Base-by-base conservation (phyloP, 495 filamentous ascomycete species). In the Pyronema domesticum region DNA sequence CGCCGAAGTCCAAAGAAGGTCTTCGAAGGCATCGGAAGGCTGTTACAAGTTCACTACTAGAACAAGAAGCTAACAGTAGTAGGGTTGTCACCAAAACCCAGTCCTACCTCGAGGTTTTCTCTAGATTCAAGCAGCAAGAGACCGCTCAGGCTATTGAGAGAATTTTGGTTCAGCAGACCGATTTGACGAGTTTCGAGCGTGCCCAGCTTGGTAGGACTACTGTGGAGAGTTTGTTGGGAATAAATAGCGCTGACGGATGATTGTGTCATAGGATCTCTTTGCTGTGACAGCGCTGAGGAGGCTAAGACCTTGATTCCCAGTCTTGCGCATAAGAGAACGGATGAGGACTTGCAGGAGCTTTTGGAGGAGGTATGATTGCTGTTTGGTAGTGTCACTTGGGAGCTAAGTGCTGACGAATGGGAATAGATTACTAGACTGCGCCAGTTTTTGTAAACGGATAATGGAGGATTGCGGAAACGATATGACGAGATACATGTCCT, bases 291-390 rank as follows among this genome's bases (percentile, higher is more conserved):
- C 18, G 81, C 83, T 42, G 93, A 98, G 60, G 91, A 98, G 72
- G 93, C 91, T 59, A 94, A 95, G 73, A 94, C 85, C 7, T 74
- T 98, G 45, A 94, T 98, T 54, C 91, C 91, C 0, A 94, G 86
- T 59, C 72, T 98, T 18, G 74, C 79, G 57, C 76, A 85, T 64
- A 98, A 96, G 70, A 89, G 94, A 59, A 70, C 72, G 14, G 93
- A 98, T 68, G 80, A 80, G 9, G 86, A 94, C 59, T 64, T 98
- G 59, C 81, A 94, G 65, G 82, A 89, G 55, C 67, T 95, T 56
- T 70, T 96, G 53, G 80, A 95, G 63, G 86, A 98, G 73, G 82
- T 98, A 68, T 69, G 40, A 45, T 44, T 34, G 37, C 34, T 33
- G 34, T 45, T 49, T 37, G 44, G 43, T 53, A 14, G 33, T 54